Base-by-base conservation (phyloP, 2,329 filamentous ascomycete species). In the Xylaria multiplex region DNA sequence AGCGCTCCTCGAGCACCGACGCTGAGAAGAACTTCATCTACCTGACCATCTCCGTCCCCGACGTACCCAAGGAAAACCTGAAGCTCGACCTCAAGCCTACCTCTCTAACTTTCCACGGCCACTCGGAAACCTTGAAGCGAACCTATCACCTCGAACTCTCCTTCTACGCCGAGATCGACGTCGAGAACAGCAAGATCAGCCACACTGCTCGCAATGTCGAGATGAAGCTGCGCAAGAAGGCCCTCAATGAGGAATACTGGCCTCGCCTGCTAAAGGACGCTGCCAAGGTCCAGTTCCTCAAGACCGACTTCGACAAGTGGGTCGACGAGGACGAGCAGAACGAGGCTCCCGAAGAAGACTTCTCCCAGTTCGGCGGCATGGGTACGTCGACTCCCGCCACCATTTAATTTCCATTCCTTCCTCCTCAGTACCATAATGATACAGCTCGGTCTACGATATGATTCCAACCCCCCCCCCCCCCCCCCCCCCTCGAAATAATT, bases 231-330 rank as follows among this genome's bases (percentile, higher is more conserved):
- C 89, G 93, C 82, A 99, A 99, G 92, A 97, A 97, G 90, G 93
- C 97, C 78, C 86, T 96, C 71, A 92, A 93, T 82, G 89, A 93
- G 77, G 93, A 96, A 82, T 98, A 91, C 88, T 99, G 96, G 96
- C 94, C 94, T 70, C 90, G 96, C 71, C 87, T 99, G 76, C 86
- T 97, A 79, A 97, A 97, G 90, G 92, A 95, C 67, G 81, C 84
- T 73, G 91, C 93, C 86, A 97, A 93, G 85, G 83, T 92, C 62
- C 96, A 98, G 84, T 99, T 93, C 88, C 83, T 99, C 77, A 97
- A 97, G 90, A 98, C 96, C 71, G 91, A 99, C 84, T 99, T 99
- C 76, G 94, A 97, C 85, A 97, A 97, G 91, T 97, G 94, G 94
- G 92, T 97, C 76, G 94, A 97, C 74, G 93, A 97, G 88, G 94